phyloP scores from a whole-genome alignment of 2,329 filamentous ascomycete species.

The Whalleya microplaca region DNA sequence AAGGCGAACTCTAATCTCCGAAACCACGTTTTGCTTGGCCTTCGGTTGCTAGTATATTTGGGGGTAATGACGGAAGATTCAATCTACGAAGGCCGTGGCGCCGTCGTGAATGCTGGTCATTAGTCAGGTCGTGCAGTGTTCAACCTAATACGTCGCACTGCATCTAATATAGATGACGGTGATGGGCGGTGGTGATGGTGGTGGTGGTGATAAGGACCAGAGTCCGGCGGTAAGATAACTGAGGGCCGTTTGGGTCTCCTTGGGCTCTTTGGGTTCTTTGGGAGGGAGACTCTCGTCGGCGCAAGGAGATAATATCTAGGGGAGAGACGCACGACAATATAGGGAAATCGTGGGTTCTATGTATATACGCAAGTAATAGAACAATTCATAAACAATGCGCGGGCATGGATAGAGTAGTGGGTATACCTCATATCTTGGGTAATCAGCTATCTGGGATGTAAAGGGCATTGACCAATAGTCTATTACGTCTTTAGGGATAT shows the following conservation, averaged over 20 bases:
- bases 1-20: slow-evolving; percentile 8
- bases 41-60: not conserved
- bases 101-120: slow-evolving; percentile 12
- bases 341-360: not conserved
- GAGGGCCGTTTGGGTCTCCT: not conserved
- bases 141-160: slow-evolving; percentile 15
- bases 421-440: slow-evolving; percentile 16
- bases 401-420: slow-evolving; percentile 11
- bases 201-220: slow-evolving; percentile 9
- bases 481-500: slow-evolving; percentile 20
- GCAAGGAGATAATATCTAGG: not conserved
- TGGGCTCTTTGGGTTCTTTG: not conserved
- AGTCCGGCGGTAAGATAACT: slow-evolving; percentile 4
- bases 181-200: slow-evolving; percentile 12
- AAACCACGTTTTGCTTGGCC: not conserved
- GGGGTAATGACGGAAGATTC: not conserved
- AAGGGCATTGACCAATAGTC: slow-evolving; percentile 2
- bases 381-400: slow-evolving; percentile 8
- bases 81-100: not conserved
- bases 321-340: not conserved
- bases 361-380: slow-evolving; percentile 13
- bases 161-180: slow-evolving; percentile 9
- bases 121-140: slow-evolving; percentile 26
- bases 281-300: not conserved
- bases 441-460: slow-evolving; percentile 15